Base-by-base conservation (phyloP, 352 stramenopile species). In the Pythium sp. region DNA sequence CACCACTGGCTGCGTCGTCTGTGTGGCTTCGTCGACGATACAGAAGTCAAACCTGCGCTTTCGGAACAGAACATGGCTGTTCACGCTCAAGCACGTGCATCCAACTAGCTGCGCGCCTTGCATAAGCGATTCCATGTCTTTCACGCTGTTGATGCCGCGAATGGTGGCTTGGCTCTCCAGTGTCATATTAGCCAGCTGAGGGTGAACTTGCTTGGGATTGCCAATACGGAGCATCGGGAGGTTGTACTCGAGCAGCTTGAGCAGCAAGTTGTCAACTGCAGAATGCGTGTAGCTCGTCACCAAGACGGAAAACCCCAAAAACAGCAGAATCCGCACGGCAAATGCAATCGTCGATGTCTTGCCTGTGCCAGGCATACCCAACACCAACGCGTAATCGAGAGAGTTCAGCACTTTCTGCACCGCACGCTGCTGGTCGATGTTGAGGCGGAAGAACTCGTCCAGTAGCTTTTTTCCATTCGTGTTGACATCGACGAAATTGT, bases 11-110 rank as follows among this genome's bases (percentile, higher is more conserved):
- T 99, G 92, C 11, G 90, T 98, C n/a, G 98, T 98, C 84, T 99
- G 98, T 36, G 96, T 97, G 5, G 97, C 97, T 78, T 99, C 98
- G 58, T 99, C 98, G 1, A 99, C 94, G 64, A 99, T 98, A 54
- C 97, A 98, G 66, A 98, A 96, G 77, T 99, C 98, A 71, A 99
- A 99, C 20, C 94, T 72, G 53, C 97, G 86, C 68, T 91, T 87
- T 11, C 71, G 63, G 63, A 95, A 93, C 3, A 96, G 70, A 28
- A 91, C 84, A 57, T 94, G 81, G 72, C 74, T 87, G 54, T 85
- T 93, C 18, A 92, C 77, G 28, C 82, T 85, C 20, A 96, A 57
- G 64, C 88, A 96, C 12, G 88, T 96, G 58, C 80, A 91, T 0
- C 84, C 87, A 5, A 95, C 84, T 9, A 94, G 60, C 62, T 87